phyloP scores from a whole-genome alignment of 2,329 filamentous ascomycete genomes.

The Nemania sp. region DNA sequence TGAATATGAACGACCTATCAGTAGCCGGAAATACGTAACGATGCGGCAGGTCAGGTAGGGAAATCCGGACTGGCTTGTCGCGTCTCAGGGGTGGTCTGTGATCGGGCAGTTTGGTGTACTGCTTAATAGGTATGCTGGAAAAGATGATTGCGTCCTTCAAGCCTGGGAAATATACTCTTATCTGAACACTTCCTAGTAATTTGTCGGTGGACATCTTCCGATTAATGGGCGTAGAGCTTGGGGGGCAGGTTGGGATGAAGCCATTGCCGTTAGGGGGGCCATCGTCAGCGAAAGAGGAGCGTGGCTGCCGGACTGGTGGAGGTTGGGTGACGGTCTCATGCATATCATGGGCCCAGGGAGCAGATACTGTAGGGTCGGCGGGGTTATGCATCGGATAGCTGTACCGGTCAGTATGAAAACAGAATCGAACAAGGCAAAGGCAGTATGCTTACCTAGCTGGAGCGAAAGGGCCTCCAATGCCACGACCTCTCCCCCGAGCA shows the following conservation, averaged over 20 bases:
- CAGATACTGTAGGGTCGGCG: slow-evolving; percentile 74
- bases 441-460: slow-evolving; percentile 71
- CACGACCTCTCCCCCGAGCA: slow-evolving; percentile 71
- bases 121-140: slow-evolving; percentile 82
- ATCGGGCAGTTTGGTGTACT: slow-evolving; percentile 93
- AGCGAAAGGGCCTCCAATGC: slow-evolving; percentile 67
- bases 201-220: slow-evolving; percentile 85
- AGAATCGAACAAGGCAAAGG: slow-evolving; percentile 16
- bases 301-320: slow-evolving; percentile 54
- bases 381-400: slow-evolving; percentile 58
- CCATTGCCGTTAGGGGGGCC: slow-evolving; percentile 67
- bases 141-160: slow-evolving; percentile 79
- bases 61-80: slow-evolving; percentile 96
- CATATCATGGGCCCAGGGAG: slow-evolving; percentile 93
- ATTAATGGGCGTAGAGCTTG: slow-evolving; percentile 75
- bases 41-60: slow-evolving; percentile 80
- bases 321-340: slow-evolving; percentile 77
- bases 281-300: slow-evolving; percentile 60
- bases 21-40: slow-evolving; percentile 91
- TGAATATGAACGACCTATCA: slow-evolving; percentile 97
- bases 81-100: slow-evolving; percentile 92
- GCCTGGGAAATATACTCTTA: slow-evolving; percentile 82
- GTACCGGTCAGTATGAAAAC: slow-evolving; percentile 39
- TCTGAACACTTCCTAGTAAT: slow-evolving; percentile 84
- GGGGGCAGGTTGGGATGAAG: slow-evolving; percentile 66